Evolutionary conservation across 139 green algal genomes (phyloP).

Genomic region (Pleodorina starrii): DNA sequence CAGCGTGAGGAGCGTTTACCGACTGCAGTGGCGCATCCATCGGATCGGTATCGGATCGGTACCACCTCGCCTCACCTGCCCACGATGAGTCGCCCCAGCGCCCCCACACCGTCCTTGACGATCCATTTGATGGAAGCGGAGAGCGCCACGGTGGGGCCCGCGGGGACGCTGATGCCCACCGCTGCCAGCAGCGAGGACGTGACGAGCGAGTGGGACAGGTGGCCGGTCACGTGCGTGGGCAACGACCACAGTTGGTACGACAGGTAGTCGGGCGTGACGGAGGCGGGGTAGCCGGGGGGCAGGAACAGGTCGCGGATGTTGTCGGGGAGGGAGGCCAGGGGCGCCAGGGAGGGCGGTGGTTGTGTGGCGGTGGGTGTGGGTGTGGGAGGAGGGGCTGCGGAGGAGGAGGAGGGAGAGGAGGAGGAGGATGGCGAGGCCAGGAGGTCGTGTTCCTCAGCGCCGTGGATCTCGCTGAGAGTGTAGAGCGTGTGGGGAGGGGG

Average conservation of each 20-base stretch:
- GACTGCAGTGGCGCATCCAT: too few relatives aligned
- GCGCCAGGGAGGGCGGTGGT: background rate
- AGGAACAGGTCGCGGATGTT: constrained; percentile 71
- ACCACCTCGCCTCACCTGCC: constrained; percentile 49
- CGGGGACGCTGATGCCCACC: constrained; percentile 72
- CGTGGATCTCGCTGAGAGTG: background rate
- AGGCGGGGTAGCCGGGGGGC: constrained; percentile 79
- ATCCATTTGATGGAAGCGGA: constrained; percentile 87
- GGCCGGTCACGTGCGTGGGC: constrained; percentile 78
- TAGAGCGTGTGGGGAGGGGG: background rate
- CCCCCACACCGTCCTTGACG: constrained; percentile 60
- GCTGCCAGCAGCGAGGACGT: constrained; percentile 78
- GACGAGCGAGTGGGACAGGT: constrained; percentile 38
- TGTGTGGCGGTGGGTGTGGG: background rate
- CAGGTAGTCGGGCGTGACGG: constrained; percentile 79
- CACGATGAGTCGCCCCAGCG: constrained; percentile 43
- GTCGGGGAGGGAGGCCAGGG: constrained; percentile 7
- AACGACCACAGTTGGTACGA: constrained; percentile 86
- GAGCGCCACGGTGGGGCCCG: constrained; percentile 49
- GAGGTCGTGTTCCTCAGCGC: background rate
- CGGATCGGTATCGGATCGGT: too few relatives aligned
- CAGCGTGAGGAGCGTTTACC: too few relatives aligned
- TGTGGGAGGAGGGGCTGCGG: background rate
- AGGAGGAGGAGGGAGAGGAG: background rate
- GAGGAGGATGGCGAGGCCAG: background rate